A percentile compares a stretch with the other conserved stretches of the same genome.
Evolutionary conservation across 2,329 filamentous ascomycete genomes (phyloP).

Genomic region (Aspergillus calidoustus): DNA sequence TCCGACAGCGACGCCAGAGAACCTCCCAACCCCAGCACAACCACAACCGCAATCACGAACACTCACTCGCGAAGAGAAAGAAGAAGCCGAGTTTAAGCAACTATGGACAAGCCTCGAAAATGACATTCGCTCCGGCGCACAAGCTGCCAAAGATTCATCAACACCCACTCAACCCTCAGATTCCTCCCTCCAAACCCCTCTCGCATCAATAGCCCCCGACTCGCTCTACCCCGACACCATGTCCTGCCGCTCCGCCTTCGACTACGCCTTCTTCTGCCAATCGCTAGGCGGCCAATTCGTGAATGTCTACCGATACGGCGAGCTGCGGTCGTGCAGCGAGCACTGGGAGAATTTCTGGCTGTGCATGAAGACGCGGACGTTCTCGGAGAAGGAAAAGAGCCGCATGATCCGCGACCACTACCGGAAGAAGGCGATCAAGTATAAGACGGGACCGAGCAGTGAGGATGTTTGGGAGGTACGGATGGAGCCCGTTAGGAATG

Average conservation of each 20-base stretch:
- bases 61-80: slow-evolving; percentile 52
- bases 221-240: slow-evolving; percentile 78
- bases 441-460: slow-evolving; percentile 73
- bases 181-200: slow-evolving; percentile 21
- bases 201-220: slow-evolving; percentile 59
- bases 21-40: slow-evolving; percentile 21
- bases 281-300: slow-evolving; percentile 90
- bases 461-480: slow-evolving; percentile 89
- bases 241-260: slow-evolving; percentile 89
- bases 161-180: slow-evolving; percentile 11
- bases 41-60: slow-evolving; percentile 30
- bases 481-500: slow-evolving; percentile 61
- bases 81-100: slow-evolving; percentile 59
- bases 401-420: slow-evolving; percentile 69
- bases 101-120: slow-evolving; percentile 57
- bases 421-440: slow-evolving; percentile 67
- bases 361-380: slow-evolving; percentile 83
- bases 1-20: slow-evolving; percentile 19
- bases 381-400: slow-evolving; percentile 63
- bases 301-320: slow-evolving; percentile 85
- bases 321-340: slow-evolving; percentile 75
- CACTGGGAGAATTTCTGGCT: slow-evolving; percentile 97
- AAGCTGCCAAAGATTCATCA: slow-evolving; percentile 17
- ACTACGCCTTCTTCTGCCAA: slow-evolving; percentile 92
- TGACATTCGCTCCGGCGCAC: slow-evolving; percentile 24